Evolutionary conservation across 192 early-diverging fungal species (phyloP).

Genomic region (Oehlia diaphana): DNA sequence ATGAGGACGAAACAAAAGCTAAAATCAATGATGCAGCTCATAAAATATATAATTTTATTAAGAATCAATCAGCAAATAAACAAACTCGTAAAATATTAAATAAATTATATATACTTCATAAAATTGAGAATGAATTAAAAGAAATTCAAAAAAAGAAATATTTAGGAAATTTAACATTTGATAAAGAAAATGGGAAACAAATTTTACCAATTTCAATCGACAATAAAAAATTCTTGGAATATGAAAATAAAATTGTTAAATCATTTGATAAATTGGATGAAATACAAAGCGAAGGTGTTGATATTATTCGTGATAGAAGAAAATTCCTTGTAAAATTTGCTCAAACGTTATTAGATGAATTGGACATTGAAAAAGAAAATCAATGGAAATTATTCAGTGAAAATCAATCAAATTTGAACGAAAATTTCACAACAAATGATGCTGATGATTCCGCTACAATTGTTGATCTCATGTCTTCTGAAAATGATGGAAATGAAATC

Average conservation of each 20-base stretch:
- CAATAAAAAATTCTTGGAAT: not conserved
- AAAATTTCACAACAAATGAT: no score
- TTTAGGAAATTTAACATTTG: not conserved
- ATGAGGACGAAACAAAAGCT: not conserved
- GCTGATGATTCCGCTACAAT: no score
- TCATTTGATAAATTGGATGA: conserved; percentile 1
- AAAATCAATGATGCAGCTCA: not conserved
- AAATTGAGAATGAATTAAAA: not conserved
- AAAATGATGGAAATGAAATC: no score
- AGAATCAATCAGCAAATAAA: not conserved
- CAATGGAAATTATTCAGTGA: conserved; percentile 5
- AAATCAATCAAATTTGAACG: not conserved
- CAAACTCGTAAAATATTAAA: not conserved
- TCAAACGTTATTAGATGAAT: conserved; percentile 3
- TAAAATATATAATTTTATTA: conserved; percentile 6
- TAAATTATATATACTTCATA: not conserved
- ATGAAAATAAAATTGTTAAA: conserved; percentile 12
- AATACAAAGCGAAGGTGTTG: conserved; percentile 6
- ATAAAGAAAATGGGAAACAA: not conserved
- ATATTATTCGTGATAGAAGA: conserved; percentile 6
- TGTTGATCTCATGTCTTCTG: no score
- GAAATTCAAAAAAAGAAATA: not conserved
- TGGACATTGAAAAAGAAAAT: conserved; percentile 3
- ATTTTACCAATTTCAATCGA: conserved; percentile 4
- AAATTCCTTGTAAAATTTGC: conserved; percentile 13